Percentiles rank a stretch among this genome's conserved stretches.
Conservation (phyloP, 129 eudicot genomes). For the Artemisia tridentata region DNA sequence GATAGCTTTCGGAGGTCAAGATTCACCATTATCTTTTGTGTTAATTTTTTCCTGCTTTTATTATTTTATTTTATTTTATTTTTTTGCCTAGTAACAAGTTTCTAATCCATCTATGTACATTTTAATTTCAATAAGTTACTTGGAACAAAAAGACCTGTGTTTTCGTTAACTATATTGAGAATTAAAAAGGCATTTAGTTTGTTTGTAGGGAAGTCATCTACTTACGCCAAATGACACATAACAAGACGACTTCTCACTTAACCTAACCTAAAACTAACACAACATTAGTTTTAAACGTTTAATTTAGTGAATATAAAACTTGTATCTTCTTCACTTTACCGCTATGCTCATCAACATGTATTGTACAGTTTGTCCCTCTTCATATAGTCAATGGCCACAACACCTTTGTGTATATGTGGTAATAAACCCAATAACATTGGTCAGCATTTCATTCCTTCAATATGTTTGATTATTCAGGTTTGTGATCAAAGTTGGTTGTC, state of each 20-base stretch:
- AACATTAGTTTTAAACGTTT: no score
- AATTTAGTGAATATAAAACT: background rate
- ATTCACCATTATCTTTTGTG: conserved; percentile 12
- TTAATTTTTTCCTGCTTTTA: conserved; percentile 42
- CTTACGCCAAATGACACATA: conserved; percentile 64
- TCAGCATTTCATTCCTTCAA: no score
- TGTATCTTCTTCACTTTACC: no score
- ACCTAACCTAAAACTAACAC: background rate
- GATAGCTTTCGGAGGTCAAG: conserved; percentile 13
- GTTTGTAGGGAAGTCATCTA: conserved; percentile 25
- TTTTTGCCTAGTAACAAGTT: conserved; percentile 54
- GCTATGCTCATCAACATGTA: no score
- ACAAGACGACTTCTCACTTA: background rate
- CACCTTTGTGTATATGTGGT: no score
- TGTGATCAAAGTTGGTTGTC: no score
- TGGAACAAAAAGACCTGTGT: background rate
- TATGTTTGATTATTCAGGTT: no score
- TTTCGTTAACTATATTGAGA: background rate
- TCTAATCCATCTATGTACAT: conserved; percentile 48
- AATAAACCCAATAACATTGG: no score
- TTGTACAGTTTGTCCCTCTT: no score
- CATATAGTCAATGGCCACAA: no score
- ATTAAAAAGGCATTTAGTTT: background rate
- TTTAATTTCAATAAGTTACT: background rate
- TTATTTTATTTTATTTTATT: no score